Evolutionary conservation across 2,329 filamentous ascomycete species (phyloP).

Genomic region (Clonostachys chloroleuca): DNA sequence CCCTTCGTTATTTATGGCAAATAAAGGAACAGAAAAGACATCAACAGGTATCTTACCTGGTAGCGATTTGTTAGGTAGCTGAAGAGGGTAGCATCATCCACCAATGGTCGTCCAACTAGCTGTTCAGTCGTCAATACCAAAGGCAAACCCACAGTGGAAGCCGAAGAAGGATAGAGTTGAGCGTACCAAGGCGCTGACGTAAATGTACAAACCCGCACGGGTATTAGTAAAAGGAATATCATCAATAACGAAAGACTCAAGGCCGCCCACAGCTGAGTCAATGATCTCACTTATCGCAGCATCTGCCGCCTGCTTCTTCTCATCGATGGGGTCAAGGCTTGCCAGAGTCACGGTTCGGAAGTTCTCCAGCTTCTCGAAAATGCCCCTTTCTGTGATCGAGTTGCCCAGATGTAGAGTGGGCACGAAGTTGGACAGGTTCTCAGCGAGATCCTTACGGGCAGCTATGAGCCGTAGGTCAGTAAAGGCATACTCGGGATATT

Average conservation of each 20-base stretch:
- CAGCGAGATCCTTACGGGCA: constrained; percentile 41
- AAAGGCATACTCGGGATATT: background rate
- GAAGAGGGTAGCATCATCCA: constrained; percentile 76
- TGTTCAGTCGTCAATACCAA: constrained; percentile 21
- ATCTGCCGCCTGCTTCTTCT: constrained; percentile 42
- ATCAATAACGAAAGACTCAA: constrained; percentile 48
- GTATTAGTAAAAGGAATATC: constrained; percentile 72
- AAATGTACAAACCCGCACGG: constrained; percentile 78
- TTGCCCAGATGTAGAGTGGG: constrained; percentile 53
- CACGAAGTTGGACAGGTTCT: constrained; percentile 48
- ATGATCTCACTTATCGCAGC: constrained; percentile 51
- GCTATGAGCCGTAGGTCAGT: constrained; percentile 20
- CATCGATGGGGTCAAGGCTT: constrained; percentile 47
- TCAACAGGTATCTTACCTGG: constrained; percentile 45
- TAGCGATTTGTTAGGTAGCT: constrained; percentile 83
- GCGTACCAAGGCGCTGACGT: constrained; percentile 74
- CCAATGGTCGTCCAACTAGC: constrained; percentile 76
- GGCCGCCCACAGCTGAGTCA: constrained; percentile 49
- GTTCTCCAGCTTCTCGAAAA: constrained; percentile 47
- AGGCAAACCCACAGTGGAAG: background rate
- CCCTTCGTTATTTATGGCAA: background rate
- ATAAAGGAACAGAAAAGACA: background rate
- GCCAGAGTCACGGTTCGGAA: constrained; percentile 55
- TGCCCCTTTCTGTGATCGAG: constrained; percentile 45
- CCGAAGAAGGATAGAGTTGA: background rate